Evolutionary conservation across 192 early-diverging fungal genomes (phyloP), one percentile per base, ranked within the genome.

Genomic region (Umbelopsis sp.): DNA sequence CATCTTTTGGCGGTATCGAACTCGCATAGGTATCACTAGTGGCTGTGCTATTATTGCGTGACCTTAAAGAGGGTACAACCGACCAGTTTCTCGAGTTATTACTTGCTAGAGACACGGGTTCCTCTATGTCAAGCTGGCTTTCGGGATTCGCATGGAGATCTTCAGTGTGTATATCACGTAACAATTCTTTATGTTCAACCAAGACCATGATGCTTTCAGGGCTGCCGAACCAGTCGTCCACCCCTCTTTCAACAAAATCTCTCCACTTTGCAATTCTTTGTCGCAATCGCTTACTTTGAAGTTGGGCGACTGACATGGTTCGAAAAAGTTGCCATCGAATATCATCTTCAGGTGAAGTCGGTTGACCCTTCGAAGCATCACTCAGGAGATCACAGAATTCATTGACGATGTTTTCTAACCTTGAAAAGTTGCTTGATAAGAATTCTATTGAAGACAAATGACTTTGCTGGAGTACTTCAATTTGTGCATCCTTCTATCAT

Each of bases 221-320:
- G 55, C 33, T 61, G 55, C 55, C 55, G 55, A 61, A 61, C 55
- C 55, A 61, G 55, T 61, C 55, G 55, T 61, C 55, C 11, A 30
- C 55, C 30, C 55, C 55, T n/a, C 55, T 61, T 25, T 61, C 55
- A 7, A 61, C 55, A 35, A 61, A 61, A 25, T n/a, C 33, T 61
- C 55, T 61, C 55, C 55, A 61, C 25, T 61, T 61, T 61, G 55
- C 55, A 33, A 61, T 61, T 35, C 55, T 33, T 33, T 61, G 55
- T 4, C 55, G 55, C 6, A 61, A 30, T 15, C 55, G 27, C 55
- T 61, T 61, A 30, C 33, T 61, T 18, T 61, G 55, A 35, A 61
- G n/a, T n/a, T 61, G 55, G 1, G 55, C 55, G 33, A 61, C 55
- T 27, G 55, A 61, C 55, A 61, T 61, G 0, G 55, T 61, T 33